Conservation (phyloP, 75 land plant genomes). For the Cupressus sempervirens region DNA sequence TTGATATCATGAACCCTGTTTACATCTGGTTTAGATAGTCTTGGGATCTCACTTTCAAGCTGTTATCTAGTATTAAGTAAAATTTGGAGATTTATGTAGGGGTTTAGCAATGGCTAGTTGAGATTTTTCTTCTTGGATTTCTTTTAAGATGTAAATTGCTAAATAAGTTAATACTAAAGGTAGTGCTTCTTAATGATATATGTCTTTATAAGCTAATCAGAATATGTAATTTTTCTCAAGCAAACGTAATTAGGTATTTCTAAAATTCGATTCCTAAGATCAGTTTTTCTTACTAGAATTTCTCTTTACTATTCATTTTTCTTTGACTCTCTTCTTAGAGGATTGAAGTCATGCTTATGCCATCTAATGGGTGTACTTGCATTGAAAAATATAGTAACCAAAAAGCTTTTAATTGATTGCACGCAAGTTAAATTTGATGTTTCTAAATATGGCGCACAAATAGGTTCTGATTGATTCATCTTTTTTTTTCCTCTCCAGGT, state of each 20-base stretch:
- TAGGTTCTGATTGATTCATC: neutral
- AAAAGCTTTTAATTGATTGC: neutral
- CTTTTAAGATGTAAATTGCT: neutral
- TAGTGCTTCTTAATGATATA: neutral
- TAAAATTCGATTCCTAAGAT: neutral
- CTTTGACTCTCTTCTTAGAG: neutral
- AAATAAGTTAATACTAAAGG: neutral
- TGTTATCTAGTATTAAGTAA: neutral
- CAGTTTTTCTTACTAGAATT: neutral
- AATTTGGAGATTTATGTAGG: too few relatives aligned
- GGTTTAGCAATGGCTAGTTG: too few relatives aligned
- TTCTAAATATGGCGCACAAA: neutral
- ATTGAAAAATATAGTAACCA: neutral
- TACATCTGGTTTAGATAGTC: neutral
- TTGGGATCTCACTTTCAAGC: neutral
- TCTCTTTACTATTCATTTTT: neutral
- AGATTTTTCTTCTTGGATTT: neutral
- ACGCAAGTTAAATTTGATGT: neutral
- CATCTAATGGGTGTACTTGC: neutral
- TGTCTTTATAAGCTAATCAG: neutral
- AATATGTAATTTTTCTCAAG: neutral
- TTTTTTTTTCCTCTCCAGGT: conserved; percentile 49
- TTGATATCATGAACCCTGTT: neutral
- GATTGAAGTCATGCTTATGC: neutral
- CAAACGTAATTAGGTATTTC: neutral